phyloP scores from a whole-genome alignment of 139 green algal species.

The Nannochloris sp. region DNA sequence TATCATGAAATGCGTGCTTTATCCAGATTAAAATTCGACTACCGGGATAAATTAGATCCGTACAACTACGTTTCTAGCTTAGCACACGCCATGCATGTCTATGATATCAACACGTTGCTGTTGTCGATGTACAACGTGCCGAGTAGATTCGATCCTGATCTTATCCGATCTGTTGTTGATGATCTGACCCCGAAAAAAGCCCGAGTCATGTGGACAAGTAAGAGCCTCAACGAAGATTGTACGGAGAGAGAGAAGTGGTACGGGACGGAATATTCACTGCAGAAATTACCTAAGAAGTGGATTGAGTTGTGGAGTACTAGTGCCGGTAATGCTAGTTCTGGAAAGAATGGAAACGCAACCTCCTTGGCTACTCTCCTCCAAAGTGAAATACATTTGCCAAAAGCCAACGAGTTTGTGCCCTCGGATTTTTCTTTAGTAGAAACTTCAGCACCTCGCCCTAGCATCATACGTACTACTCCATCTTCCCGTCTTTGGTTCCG shows the following conservation, averaged over 20 bases:
- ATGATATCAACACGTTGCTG: conserved; percentile 50
- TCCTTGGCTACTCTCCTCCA: background rate
- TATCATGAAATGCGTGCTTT: conserved; percentile 37
- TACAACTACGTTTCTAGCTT: conserved; percentile 57
- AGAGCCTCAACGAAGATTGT: conserved; percentile 44
- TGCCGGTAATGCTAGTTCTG: no score
- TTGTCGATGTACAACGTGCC: conserved; percentile 52
- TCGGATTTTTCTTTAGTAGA: conserved; percentile 33
- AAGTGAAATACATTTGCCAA: conserved; percentile 74
- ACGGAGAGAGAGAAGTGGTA: conserved; percentile 47
- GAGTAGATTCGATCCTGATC: conserved; percentile 40
- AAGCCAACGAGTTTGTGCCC: conserved; percentile 75
- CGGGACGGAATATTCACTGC: conserved; percentile 50
- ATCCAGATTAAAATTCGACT: conserved; percentile 67
- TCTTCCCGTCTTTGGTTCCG: conserved; percentile 34
- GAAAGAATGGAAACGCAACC: background rate
- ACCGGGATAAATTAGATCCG: conserved; percentile 61
- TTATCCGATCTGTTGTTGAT: conserved; percentile 53
- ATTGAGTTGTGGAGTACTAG: conserved; percentile 10
- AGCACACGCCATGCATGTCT: conserved; percentile 51
- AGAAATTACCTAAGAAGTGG: conserved; percentile 50
- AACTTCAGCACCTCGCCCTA: background rate
- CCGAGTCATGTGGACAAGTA: conserved; percentile 69
- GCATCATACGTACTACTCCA: background rate
- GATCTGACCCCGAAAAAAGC: conserved; percentile 51